These are phyloP conservation scores for Botrytis aclada DNA, from an alignment of 2,329 filamentous ascomycete species.

Conservation along the genomic window DNA sequence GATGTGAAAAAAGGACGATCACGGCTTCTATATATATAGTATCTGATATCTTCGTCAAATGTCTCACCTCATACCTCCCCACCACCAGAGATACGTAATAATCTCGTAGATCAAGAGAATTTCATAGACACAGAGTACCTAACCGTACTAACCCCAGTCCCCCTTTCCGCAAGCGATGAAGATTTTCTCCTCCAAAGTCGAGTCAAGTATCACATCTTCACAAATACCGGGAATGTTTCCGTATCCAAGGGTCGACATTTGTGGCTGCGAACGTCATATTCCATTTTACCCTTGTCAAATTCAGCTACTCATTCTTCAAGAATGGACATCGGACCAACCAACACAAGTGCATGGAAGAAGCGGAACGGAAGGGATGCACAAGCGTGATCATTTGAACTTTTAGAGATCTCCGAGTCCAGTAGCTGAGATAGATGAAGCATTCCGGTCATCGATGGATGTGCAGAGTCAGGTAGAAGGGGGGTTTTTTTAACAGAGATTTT, in stretches of 20 bases:
- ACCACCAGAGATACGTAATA: background rate
- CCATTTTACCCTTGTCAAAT: background rate
- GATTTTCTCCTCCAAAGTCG: background rate
- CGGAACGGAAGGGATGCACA: background rate
- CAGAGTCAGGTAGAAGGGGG: background rate
- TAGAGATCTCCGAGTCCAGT: background rate
- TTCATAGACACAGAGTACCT: background rate
- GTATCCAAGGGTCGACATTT: background rate
- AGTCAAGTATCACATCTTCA: background rate
- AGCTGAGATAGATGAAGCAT: background rate
- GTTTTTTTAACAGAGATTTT: background rate
- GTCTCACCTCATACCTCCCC: background rate
- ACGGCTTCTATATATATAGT: background rate
- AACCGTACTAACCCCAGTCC: background rate
- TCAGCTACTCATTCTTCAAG: background rate
- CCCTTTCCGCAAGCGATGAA: slow-evolving; percentile 10
- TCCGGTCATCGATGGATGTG: background rate
- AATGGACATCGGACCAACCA: background rate
- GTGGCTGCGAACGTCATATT: slow-evolving; percentile 8
- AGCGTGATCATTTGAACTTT: background rate
- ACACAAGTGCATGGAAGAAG: background rate
- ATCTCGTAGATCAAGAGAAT: background rate
- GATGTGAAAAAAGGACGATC: background rate
- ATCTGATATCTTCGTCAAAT: background rate
- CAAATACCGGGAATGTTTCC: background rate